phyloP scores from a whole-genome alignment of 2,329 filamentous ascomycete species.

The Hymenoscyphus salicellus region DNA sequence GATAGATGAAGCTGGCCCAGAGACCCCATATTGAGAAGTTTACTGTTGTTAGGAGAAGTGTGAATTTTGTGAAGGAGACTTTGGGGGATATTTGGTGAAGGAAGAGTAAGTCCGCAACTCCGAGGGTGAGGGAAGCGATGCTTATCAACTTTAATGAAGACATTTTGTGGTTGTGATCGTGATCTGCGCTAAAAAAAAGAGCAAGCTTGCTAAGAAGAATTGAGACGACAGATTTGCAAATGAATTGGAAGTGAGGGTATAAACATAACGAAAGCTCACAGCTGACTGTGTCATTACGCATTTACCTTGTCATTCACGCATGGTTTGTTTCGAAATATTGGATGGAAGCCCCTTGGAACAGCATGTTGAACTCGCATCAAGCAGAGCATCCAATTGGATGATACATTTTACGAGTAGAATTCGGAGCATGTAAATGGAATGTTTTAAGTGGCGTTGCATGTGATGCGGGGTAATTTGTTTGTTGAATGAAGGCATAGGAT shows the following conservation, averaged over 20 bases:
- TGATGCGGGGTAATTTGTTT: neutral
- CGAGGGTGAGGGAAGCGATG: neutral
- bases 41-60: conserved; percentile 13
- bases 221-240: no score
- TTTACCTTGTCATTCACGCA: neutral
- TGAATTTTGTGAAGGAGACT: conserved; percentile 18
- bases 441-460: neutral
- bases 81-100: conserved; percentile 22
- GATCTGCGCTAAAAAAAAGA: no score
- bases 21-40: conserved; percentile 19
- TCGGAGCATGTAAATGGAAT: neutral
- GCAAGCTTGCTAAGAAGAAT: neutral
- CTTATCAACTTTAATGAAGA: neutral
- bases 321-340: neutral
- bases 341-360: neutral
- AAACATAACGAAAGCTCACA: neutral
- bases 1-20: conserved; percentile 24
- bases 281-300: neutral
- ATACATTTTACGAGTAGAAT: neutral
- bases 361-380: neutral
- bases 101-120: conserved; percentile 5
- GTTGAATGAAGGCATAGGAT: neutral
- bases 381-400: neutral
- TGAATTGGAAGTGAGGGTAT: neutral
- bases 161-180: neutral